Evolutionary conservation across 1,139 yeast species (phyloP), one percentile per base, ranked within the genome.

Genomic region (Diutina catenulata): DNA sequence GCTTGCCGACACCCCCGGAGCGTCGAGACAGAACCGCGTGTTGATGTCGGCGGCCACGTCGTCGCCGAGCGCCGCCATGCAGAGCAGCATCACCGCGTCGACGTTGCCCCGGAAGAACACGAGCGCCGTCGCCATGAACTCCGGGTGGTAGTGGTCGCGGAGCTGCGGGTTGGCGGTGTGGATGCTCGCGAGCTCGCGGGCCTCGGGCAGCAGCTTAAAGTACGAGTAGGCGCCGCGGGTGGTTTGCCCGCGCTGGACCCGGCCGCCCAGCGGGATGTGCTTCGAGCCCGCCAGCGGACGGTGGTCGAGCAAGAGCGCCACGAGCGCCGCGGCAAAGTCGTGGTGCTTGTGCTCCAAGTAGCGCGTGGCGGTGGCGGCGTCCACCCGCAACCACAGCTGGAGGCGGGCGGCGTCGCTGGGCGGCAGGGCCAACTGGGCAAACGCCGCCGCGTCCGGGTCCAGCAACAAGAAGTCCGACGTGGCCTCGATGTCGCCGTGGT

Each of bases 241-340:
- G n/a, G n/a, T n/a, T n/a, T n/a, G 16, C 4, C 35, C 35, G 5
- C 35, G 25, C 14, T 31, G 35, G n/a, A 31, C 35, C 4, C 35
- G 25, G 8, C 28, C 15, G n/a, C n/a, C 16, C 28, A 16, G 14
- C 16, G 6, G 7, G 9, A 11, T 11, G 9, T n/a, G 28, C 28
- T 13, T 14, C 28, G 14, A 16, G 11, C 23, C 16, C 18, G 8
- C 14, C 24, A n/a, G 9, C 14, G 22, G 9, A 4, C 19, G 6
- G 10, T 16, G 5, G 10, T 20, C 24, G 8, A 26, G n/a, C 13
- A 13, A 9, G 9, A 5, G n/a, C 9, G 18, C 24, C 13, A 10
- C 13, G 10, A 31, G 20, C 25, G 35, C 35, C 13, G 20, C 35
- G 24, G 10, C 35, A 5, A 31, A 9, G 13, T 13, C 14, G 6